Evolutionary conservation across 495 filamentous ascomycete species (phyloP).

Genomic region (Penicillium cosmopolitanum): DNA sequence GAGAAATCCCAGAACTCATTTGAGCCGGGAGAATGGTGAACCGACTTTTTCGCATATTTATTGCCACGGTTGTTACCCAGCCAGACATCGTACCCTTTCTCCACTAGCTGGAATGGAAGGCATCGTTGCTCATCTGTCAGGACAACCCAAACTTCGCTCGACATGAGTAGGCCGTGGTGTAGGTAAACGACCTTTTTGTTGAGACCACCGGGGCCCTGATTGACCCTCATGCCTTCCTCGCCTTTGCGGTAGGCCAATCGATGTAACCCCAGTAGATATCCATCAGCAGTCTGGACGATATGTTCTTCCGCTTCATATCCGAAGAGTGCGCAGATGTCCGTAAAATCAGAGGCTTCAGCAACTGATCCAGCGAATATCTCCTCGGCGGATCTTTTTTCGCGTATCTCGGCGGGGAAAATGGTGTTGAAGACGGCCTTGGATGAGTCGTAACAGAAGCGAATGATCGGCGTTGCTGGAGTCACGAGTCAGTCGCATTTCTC

Average conservation of each 20-base stretch:
- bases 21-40: constrained; percentile 70
- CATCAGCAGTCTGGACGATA: constrained; percentile 90
- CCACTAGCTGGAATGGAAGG: constrained; percentile 87
- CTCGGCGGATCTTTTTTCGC: constrained; percentile 56
- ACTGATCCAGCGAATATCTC: constrained; percentile 50
- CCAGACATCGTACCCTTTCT: constrained; percentile 96
- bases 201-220: constrained; percentile 68
- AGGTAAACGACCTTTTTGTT: constrained; percentile 90
- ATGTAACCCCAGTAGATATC: constrained; percentile 91
- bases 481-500: constrained; percentile 25
- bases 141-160: constrained; percentile 98
- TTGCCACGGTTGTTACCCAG: constrained; percentile 97
- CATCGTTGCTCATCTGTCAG: constrained; percentile 82
- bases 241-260: constrained; percentile 80
- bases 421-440: constrained; percentile 84
- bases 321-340: constrained; percentile 85
- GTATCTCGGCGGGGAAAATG: constrained; percentile 69
- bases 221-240: constrained; percentile 72
- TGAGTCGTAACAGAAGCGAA: constrained; percentile 78
- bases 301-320: constrained; percentile 95
- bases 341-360: constrained; percentile 81
- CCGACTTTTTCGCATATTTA: constrained; percentile 96
- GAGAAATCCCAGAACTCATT: constrained; percentile 94
- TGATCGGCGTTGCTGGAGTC: constrained; percentile 68
- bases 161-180: constrained; percentile 97